phyloP scores from a whole-genome alignment of 2,329 filamentous ascomycete species.

The Davidsoniella eucalypti region DNA sequence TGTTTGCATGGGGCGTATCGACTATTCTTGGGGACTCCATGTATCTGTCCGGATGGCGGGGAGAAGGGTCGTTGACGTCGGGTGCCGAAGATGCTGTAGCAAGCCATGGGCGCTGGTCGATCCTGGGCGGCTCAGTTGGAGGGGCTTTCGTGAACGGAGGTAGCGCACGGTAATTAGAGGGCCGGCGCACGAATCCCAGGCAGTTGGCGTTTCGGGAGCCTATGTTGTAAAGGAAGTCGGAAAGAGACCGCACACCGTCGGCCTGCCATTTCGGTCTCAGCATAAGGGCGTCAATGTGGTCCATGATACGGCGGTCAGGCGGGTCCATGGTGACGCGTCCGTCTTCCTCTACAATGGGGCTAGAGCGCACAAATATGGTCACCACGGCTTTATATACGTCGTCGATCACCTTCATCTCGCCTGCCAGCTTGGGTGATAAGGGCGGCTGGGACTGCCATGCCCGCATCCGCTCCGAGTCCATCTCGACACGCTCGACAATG shows the following conservation, averaged over 20 bases:
- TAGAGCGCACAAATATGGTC: constrained; percentile 28
- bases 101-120: constrained; percentile 6
- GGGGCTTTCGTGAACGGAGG: not conserved
- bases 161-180: not conserved
- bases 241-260: constrained; percentile 29
- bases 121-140: not conserved
- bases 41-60: constrained; percentile 1
- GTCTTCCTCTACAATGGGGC: constrained; percentile 29
- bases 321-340: constrained; percentile 25
- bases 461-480: constrained; percentile 17
- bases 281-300: constrained; percentile 28
- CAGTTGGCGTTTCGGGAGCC: constrained; percentile 24
- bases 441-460: constrained; percentile 4
- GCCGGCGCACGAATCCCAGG: constrained; percentile 17
- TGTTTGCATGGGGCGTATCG: not conserved
- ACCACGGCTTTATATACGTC: constrained; percentile 36
- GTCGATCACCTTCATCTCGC: constrained; percentile 21
- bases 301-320: constrained; percentile 29
- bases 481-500: constrained; percentile 25
- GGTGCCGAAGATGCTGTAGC: not conserved
- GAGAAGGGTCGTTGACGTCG: not conserved
- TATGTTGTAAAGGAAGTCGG: constrained; percentile 33
- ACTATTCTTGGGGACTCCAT: constrained; percentile 8
- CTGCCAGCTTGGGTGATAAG: constrained; percentile 17
- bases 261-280: constrained; percentile 30